These are phyloP conservation scores for Backusella psychrophila DNA, from an alignment of 192 early-diverging fungal species.

Conservation along the genomic window DNA sequence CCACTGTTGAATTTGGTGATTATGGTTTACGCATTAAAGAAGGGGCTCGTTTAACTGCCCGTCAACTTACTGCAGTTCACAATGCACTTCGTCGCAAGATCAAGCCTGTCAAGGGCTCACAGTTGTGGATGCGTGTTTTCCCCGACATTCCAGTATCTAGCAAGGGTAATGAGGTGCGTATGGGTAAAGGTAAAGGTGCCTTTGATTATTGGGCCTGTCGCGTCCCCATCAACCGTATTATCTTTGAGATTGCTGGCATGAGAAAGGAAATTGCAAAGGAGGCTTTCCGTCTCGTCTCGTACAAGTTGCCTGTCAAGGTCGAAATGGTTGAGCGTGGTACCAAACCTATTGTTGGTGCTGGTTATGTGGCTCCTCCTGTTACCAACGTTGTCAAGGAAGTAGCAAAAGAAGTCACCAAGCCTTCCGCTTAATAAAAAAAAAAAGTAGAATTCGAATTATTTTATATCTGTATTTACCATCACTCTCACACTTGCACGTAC, in stretches of 20 bases:
- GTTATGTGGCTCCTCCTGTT: conserved; percentile 26
- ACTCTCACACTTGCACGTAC: not conserved
- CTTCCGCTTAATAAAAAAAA: not conserved
- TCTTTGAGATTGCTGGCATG: conserved; percentile 87
- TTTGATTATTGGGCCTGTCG: conserved; percentile 93
- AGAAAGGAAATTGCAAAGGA: conserved; percentile 80
- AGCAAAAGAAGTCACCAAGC: not conserved
- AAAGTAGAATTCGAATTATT: no score
- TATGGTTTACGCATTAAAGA: conserved; percentile 90
- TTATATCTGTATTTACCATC: not conserved
- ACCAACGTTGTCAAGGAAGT: not conserved
- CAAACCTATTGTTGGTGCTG: conserved; percentile 39
- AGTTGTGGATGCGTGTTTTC: conserved; percentile 85
- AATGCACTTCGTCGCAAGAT: conserved; percentile 74
- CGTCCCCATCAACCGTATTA: conserved; percentile 82
- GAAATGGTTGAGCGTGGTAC: conserved; percentile 60
- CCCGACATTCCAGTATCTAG: conserved; percentile 91
- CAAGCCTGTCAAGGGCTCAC: conserved; percentile 83
- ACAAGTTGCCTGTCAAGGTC: conserved; percentile 66
- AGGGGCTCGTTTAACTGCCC: conserved; percentile 77
- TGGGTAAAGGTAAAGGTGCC: conserved; percentile 97
- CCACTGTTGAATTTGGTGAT: conserved; percentile 84
- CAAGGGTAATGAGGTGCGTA: conserved; percentile 89
- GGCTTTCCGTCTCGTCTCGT: conserved; percentile 63
- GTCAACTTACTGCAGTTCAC: conserved; percentile 79